Evolutionary conservation across 768 basidiomycete species (phyloP).

Genomic region (Pulveroboletus sp.): DNA sequence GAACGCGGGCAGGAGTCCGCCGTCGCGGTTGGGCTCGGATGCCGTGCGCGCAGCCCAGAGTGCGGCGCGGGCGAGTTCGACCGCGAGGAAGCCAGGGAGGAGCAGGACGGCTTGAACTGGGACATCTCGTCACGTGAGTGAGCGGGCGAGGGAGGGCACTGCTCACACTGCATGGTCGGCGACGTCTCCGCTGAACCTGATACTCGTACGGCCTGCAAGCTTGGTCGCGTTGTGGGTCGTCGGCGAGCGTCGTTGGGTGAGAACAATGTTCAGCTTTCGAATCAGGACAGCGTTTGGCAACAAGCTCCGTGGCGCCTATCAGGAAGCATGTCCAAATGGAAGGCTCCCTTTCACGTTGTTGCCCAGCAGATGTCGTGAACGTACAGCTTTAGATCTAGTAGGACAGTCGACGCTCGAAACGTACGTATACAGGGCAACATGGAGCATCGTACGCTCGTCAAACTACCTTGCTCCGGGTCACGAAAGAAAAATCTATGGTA

Average conservation of each 20-base stretch:
- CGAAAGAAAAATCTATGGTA: conserved; percentile 16
- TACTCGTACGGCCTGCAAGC: neutral
- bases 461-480: neutral
- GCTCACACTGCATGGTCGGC: conserved; percentile 1
- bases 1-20: neutral
- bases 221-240: neutral
- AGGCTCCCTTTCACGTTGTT: neutral
- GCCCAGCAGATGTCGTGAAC: too few relatives aligned
- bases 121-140: neutral
- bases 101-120: conserved; percentile 10
- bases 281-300: neutral
- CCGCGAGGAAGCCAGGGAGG: conserved; percentile 4
- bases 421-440: neutral
- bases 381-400: neutral
- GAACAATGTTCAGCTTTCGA: neutral
- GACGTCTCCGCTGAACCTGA: too few relatives aligned
- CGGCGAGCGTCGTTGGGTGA: neutral
- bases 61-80: conserved; percentile 4
- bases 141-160: neutral
- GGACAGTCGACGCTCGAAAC: neutral
- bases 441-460: conserved; percentile 1
- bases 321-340: conserved; percentile 1
- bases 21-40: neutral
- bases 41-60: conserved; percentile 2
- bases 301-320: neutral